phyloP scores from a whole-genome alignment of 345 rosid genomes.

The Lepidium aucheri region DNA sequence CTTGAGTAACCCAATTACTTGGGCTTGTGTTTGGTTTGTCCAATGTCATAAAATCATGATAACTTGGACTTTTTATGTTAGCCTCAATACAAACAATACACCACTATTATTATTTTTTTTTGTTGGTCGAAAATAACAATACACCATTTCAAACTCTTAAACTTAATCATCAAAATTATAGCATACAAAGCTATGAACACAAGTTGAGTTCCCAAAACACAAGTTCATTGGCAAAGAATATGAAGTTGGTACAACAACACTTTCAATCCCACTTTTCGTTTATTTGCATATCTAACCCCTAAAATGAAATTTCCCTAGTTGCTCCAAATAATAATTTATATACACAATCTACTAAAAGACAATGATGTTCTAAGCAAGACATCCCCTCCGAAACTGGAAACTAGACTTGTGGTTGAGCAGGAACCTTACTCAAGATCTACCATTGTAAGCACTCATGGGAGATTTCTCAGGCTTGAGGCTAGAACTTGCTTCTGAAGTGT shows the following conservation, averaged over 20 bases:
- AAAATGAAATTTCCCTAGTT: slow-evolving; percentile 14
- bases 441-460: slow-evolving; percentile 35
- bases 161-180: not conserved
- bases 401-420: not conserved
- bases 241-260: slow-evolving; percentile 6
- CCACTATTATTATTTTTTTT: too few species aligned
- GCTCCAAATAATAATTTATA: slow-evolving; percentile 13
- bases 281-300: slow-evolving; percentile 20
- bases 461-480: slow-evolving; percentile 52
- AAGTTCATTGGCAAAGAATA: slow-evolving; percentile 1
- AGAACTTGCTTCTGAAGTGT: slow-evolving; percentile 48
- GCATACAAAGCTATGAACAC: not conserved
- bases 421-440: slow-evolving; percentile 32
- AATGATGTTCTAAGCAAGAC: not conserved
- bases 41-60: too few species aligned
- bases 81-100: too few species aligned
- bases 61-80: too few species aligned
- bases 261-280: slow-evolving; percentile 5
- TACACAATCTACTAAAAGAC: slow-evolving; percentile 8
- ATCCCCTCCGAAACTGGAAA: not conserved
- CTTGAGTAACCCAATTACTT: too few species aligned
- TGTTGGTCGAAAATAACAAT: too few species aligned
- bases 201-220: slow-evolving; percentile 3
- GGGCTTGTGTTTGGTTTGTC: too few species aligned
- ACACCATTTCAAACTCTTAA: not conserved